Evolutionary conservation across 2,329 filamentous ascomycete species (phyloP).

Genomic region (Herpotrichia juniperi): DNA sequence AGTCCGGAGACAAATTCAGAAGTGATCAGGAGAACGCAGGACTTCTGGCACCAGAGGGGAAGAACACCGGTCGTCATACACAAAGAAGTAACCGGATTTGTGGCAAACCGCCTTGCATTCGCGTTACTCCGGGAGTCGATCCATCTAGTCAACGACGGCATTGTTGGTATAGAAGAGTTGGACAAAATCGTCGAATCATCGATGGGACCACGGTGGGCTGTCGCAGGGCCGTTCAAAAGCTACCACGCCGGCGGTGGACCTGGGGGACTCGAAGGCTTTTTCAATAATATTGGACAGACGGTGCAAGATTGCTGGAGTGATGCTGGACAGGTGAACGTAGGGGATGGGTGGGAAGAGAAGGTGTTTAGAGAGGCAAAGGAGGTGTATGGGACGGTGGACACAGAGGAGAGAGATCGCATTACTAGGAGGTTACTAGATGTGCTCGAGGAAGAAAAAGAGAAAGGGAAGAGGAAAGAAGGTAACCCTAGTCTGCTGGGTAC

Average conservation of each 20-base stretch:
- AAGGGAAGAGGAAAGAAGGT: constrained; percentile 5
- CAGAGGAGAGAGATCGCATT: constrained; percentile 47
- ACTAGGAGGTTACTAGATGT: constrained; percentile 51
- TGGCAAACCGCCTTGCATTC: constrained; percentile 64
- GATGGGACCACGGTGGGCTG: constrained; percentile 62
- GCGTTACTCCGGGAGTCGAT: constrained; percentile 62
- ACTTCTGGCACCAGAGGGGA: constrained; percentile 53
- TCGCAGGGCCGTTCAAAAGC: constrained; percentile 63
- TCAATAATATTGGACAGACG: constrained; percentile 62
- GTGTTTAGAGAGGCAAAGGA: constrained; percentile 54
- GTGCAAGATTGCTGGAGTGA: constrained; percentile 62
- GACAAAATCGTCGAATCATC: constrained; percentile 59
- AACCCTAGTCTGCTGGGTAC: not conserved
- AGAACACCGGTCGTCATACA: constrained; percentile 57
- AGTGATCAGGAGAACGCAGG: constrained; percentile 48
- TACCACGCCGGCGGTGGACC: constrained; percentile 65
- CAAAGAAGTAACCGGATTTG: constrained; percentile 62
- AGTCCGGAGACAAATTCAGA: constrained; percentile 48
- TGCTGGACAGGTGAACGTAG: constrained; percentile 50
- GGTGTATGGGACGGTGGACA: constrained; percentile 54
- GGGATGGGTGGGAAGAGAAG: constrained; percentile 53
- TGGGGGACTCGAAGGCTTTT: constrained; percentile 58
- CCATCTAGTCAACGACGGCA: constrained; percentile 58
- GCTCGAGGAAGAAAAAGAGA: constrained; percentile 36
- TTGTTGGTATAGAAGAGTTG: constrained; percentile 59